A percentile compares a stretch with the other conserved stretches of the same genome.
These are phyloP conservation scores for Backusella australiensis DNA, from an alignment of 192 early-diverging fungal genomes.

Conservation along the genomic window DNA sequence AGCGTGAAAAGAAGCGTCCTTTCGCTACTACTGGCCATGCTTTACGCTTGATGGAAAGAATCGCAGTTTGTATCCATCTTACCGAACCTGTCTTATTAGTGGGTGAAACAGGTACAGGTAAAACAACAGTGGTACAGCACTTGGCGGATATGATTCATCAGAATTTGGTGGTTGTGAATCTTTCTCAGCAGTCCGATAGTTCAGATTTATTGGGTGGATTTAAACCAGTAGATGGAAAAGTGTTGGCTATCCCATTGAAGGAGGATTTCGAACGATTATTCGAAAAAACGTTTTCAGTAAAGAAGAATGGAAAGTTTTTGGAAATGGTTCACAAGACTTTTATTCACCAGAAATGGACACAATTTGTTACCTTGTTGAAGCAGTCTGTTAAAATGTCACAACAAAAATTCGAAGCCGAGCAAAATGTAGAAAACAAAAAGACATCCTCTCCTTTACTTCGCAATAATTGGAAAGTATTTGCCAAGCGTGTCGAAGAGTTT, in stretches of 20 bases:
- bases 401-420: conserved; percentile 47
- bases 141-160: conserved; percentile 76
- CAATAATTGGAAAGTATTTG: conserved; percentile 77
- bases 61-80: conserved; percentile 78
- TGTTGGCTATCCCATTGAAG: conserved; percentile 75
- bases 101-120: conserved; percentile 98
- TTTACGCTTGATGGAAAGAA: conserved; percentile 76
- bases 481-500: conserved; percentile 60
- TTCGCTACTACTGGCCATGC: conserved; percentile 91
- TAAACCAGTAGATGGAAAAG: conserved; percentile 87
- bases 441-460: conserved; percentile 45
- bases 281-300: conserved; percentile 80
- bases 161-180: conserved; percentile 87
- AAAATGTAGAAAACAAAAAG: conserved; percentile 37
- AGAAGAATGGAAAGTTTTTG: conserved; percentile 84
- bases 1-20: conserved; percentile 41
- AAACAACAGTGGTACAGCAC: conserved; percentile 94
- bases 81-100: conserved; percentile 87
- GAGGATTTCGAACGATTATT: conserved; percentile 88
- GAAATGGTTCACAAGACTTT: conserved; percentile 74
- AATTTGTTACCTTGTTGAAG: conserved; percentile 69
- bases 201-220: conserved; percentile 96
- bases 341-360: conserved; percentile 79
- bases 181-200: conserved; percentile 94
- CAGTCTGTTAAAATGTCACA: conserved; percentile 81